phyloP scores from a whole-genome alignment of 208 protist genomes.

The Leishmania braziliensis region DNA sequence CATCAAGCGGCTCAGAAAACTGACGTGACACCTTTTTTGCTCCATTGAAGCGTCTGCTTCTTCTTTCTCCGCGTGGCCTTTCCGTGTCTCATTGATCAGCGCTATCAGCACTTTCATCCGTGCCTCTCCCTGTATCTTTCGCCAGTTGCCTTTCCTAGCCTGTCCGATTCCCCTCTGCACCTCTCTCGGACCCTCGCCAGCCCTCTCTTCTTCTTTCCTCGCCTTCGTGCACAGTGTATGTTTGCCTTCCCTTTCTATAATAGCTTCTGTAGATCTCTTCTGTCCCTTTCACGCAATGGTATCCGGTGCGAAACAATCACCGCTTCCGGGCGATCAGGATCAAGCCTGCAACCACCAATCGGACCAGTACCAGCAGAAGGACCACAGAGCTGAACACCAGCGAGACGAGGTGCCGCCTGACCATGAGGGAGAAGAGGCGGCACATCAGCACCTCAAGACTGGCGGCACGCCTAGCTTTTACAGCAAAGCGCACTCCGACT shows the following conservation, averaged over 20 bases:
- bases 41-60: neutral
- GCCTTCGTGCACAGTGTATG: too few species aligned
- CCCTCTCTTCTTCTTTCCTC: too few species aligned
- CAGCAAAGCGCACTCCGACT: conserved; percentile 18
- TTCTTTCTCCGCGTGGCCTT: neutral
- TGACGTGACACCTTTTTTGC: neutral
- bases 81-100: neutral
- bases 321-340: neutral
- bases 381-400: neutral
- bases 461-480: neutral
- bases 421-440: conserved; percentile 10
- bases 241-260: too few species aligned
- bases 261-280: too few species aligned
- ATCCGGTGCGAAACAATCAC: neutral
- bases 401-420: conserved; percentile 1
- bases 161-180: neutral
- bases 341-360: neutral
- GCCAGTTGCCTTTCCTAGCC: neutral
- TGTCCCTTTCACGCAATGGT: neutral
- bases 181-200: neutral
- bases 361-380: conserved; percentile 1
- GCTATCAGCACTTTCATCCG: neutral
- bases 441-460: neutral
- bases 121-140: neutral
- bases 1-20: neutral